phyloP scores from a whole-genome alignment of 2,329 filamentous ascomycete genomes.

The Zarea fungicola region DNA sequence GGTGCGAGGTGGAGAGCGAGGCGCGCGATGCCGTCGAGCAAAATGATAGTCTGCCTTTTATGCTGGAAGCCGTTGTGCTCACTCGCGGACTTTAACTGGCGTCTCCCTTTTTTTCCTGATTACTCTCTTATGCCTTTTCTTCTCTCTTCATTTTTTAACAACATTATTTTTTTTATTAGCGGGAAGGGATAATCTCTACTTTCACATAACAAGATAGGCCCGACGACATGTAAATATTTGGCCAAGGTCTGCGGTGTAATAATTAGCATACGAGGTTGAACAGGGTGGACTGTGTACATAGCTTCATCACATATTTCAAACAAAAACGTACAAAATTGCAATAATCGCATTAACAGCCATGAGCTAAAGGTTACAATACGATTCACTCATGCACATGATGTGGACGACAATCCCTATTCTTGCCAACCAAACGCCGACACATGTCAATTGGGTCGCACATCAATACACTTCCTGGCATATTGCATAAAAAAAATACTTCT shows the following conservation, averaged over 20 bases:
- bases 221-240: neutral
- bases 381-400: too few relatives aligned
- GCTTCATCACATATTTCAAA: neutral
- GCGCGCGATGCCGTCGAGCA: neutral
- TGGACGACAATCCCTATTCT: too few relatives aligned
- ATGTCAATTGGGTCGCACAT: too few relatives aligned
- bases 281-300: neutral
- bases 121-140: neutral
- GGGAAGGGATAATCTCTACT: neutral
- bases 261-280: neutral
- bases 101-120: too few relatives aligned
- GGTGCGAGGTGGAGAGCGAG: conserved; percentile 6
- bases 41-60: neutral
- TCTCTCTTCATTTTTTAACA: neutral
- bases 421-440: too few relatives aligned
- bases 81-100: neutral
- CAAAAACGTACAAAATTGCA: too few relatives aligned
- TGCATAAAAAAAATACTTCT: too few relatives aligned
- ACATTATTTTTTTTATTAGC: neutral
- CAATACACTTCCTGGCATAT: too few relatives aligned
- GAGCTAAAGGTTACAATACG: too few relatives aligned
- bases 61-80: neutral
- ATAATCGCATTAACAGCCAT: too few relatives aligned
- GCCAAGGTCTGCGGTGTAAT: neutral
- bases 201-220: neutral